Evolutionary conservation across 257 asterid genomes (phyloP).

Genomic region (Lantana camara): DNA sequence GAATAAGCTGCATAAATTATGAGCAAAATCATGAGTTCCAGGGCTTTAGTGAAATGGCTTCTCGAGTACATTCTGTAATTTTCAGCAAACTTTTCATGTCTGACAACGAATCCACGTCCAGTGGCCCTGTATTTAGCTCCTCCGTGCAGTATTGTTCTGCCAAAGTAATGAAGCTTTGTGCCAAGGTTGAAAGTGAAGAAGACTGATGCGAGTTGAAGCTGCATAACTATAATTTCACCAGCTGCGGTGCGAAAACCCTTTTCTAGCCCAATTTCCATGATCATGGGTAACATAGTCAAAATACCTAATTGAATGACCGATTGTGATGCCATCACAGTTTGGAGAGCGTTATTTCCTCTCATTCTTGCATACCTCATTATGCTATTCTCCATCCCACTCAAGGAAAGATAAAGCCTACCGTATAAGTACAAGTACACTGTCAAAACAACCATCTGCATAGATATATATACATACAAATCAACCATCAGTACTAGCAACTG

Average conservation of each 20-base stretch:
- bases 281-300: slow-evolving; percentile 88
- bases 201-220: slow-evolving; percentile 87
- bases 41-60: slow-evolving; percentile 89
- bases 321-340: slow-evolving; percentile 86
- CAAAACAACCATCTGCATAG: slow-evolving; percentile 79
- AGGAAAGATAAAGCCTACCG: slow-evolving; percentile 77
- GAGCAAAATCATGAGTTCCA: slow-evolving; percentile 79
- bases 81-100: slow-evolving; percentile 88
- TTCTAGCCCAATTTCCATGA: slow-evolving; percentile 97
- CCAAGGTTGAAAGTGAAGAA: slow-evolving; percentile 97
- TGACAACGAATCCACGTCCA: slow-evolving; percentile 96
- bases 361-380: slow-evolving; percentile 66
- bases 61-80: slow-evolving; percentile 95
- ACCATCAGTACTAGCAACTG: too few relatives aligned
- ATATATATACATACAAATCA: too few relatives aligned
- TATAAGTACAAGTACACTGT: slow-evolving; percentile 89
- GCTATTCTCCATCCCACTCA: slow-evolving; percentile 90
- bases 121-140: slow-evolving; percentile 98
- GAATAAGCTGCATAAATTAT: slow-evolving; percentile 58
- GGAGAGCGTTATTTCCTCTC: slow-evolving; percentile 68
- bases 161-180: slow-evolving; percentile 92
- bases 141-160: slow-evolving; percentile 87
- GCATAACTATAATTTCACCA: slow-evolving; percentile 81
- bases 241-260: slow-evolving; percentile 89
- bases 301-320: slow-evolving; percentile 91